Base-by-base conservation (phyloP, 108 stramenopile species). In the Pseudonitzschia pungens region DNA sequence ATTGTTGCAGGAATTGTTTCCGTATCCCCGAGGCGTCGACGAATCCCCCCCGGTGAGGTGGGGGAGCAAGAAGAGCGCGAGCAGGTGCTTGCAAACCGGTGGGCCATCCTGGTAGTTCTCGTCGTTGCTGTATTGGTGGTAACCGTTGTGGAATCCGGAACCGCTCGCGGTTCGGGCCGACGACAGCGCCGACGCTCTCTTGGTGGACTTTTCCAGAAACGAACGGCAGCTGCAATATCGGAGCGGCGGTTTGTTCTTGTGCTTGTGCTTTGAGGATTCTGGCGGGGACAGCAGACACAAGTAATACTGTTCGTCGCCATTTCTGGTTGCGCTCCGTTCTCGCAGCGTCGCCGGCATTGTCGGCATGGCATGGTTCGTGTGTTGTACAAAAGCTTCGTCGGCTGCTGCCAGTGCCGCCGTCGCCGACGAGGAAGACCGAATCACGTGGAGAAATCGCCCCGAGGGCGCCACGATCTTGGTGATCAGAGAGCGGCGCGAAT, bases 151-250 rank as follows among this genome's bases (percentile, higher is more conserved):
- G 36, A 7, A 33, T 7, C 57, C 57, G 14, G 31, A 1, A 24
- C 20, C 57, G 10, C 57, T 11, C 27, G 2, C 24, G 6, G 14
- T 65, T 28, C 16, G 41, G 12, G 11, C 36, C 41, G 42, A 41
- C 36, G 21, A 4, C 64, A 16, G 15, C 10, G 41, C 31, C 32
- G 64, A 65, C 41, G 28, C 66, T 48, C 40, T 62, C 32, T 15
- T 26, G 0, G 66, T 67, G 21, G 66, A 67, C 44, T 44, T 67
- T 50, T 67, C 66, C 27, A 48, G 43, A 67, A 48, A 67, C 21
- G 66, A 67, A 24, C 66, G 43, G 36, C 66, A 67, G 22, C 66
- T 67, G 66, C 66, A 67, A 12, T 45, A 67, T 11, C 45, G 43
- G 31, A 67, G n/a, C 5, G 27, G 28, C 7, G 26, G 28, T 22